phyloP scores from a whole-genome alignment of 768 basidiomycete genomes.

The Lactarius psammicola region DNA sequence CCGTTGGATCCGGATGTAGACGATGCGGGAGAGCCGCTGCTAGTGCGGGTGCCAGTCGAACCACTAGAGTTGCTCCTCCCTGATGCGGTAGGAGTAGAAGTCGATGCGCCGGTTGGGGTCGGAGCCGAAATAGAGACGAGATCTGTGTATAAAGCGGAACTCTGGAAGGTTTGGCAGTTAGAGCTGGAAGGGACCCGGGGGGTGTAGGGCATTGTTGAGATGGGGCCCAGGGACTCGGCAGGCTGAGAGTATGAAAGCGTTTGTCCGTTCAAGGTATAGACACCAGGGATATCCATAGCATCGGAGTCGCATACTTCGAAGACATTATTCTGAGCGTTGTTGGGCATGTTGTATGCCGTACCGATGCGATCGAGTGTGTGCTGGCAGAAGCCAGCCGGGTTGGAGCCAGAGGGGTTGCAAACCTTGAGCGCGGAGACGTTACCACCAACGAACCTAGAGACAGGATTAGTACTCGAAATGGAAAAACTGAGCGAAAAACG shows the following conservation, averaged over 20 bases:
- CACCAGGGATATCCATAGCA: conserved; percentile 59
- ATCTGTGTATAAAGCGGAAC: conserved; percentile 38
- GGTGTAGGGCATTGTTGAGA: conserved; percentile 45
- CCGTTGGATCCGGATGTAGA: conserved; percentile 19
- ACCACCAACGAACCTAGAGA: conserved; percentile 68
- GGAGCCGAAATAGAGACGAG: not conserved
- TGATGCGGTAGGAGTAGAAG: not conserved
- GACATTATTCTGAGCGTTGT: conserved; percentile 51
- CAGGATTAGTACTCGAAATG: not conserved
- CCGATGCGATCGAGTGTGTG: conserved; percentile 78
- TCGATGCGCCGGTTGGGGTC: not conserved
- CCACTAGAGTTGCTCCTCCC: not conserved
- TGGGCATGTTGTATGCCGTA: conserved; percentile 70
- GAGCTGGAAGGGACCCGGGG: conserved; percentile 42
- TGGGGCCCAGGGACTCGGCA: conserved; percentile 46
- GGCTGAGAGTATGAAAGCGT: conserved; percentile 48
- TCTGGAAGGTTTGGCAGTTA: conserved; percentile 43
- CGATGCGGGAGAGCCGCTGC: not conserved
- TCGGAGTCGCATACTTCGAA: conserved; percentile 70
- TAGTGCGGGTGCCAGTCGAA: not conserved
- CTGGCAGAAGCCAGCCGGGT: conserved; percentile 57
- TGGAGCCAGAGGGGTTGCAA: conserved; percentile 58
- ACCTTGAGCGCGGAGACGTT: conserved; percentile 66
- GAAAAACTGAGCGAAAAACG: conserved; percentile 27
- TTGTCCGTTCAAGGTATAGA: conserved; percentile 43